Percentiles rank a stretch among this genome's conserved stretches.
phyloP scores from a whole-genome alignment of 352 stramenopile species.

The Phytopythium oedochilum region DNA sequence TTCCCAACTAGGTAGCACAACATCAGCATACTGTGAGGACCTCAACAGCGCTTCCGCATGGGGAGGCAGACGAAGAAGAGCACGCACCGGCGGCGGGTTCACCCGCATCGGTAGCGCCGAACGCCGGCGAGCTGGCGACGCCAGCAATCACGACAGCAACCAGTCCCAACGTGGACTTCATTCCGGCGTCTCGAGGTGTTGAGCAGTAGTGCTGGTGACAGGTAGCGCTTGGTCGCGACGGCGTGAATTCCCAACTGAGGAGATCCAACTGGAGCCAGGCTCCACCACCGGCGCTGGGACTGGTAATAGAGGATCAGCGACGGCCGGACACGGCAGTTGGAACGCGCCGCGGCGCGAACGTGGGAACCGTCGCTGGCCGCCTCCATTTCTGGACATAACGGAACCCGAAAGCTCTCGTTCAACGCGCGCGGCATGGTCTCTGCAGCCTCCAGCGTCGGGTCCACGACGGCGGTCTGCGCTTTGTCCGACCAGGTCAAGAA shows the following conservation, averaged over 20 bases:
- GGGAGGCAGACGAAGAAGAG: too few relatives aligned
- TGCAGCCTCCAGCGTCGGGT: conserved; percentile 46
- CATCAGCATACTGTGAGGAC: neutral
- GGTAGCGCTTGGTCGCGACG: neutral
- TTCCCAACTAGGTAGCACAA: neutral
- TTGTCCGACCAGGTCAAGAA: conserved; percentile 83
- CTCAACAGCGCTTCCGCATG: too few relatives aligned
- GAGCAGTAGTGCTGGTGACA: neutral
- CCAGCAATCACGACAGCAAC: neutral
- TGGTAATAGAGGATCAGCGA: neutral
- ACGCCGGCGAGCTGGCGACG: neutral
- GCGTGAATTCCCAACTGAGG: neutral
- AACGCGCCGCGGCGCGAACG: neutral
- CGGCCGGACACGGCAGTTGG: neutral
- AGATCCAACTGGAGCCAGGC: too few relatives aligned
- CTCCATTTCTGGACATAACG: conserved; percentile 1
- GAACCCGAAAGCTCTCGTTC: neutral
- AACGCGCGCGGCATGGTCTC: conserved; percentile 36
- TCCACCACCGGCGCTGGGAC: too few relatives aligned
- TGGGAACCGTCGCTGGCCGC: conserved; percentile 12
- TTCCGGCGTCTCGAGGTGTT: neutral
- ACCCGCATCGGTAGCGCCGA: neutral
- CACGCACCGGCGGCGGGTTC: neutral
- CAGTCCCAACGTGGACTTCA: conserved; percentile 3
- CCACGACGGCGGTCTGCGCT: conserved; percentile 58